phyloP scores from a whole-genome alignment of 148 eudicot species.

The Chenopodium suecicum region DNA sequence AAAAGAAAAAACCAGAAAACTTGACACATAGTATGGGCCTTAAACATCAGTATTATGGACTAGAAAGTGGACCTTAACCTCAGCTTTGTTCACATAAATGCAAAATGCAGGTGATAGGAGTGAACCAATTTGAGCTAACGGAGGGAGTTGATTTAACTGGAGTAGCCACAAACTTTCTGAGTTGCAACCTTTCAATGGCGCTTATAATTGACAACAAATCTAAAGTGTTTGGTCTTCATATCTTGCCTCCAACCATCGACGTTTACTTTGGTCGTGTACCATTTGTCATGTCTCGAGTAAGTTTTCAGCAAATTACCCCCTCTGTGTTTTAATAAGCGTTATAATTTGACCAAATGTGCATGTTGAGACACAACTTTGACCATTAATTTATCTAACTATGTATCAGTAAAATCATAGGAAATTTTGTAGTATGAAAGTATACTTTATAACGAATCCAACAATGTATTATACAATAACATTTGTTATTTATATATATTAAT shows the following conservation, averaged over 20 bases:
- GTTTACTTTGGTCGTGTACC: slow-evolving; percentile 31
- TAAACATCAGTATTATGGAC: neutral
- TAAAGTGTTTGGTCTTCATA: slow-evolving; percentile 18
- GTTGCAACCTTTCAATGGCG: slow-evolving; percentile 22
- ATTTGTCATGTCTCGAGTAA: slow-evolving; percentile 41
- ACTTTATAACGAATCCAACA: no score
- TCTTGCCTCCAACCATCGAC: slow-evolving; percentile 2
- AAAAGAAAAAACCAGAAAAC: neutral
- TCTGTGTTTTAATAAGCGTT: no score
- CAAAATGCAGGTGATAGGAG: slow-evolving; percentile 6
- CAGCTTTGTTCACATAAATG: neutral
- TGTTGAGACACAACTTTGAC: no score
- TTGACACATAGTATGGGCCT: no score
- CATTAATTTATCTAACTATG: no score
- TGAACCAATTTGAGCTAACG: slow-evolving; percentile 25
- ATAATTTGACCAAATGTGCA: no score
- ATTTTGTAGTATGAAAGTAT: no score
- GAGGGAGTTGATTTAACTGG: slow-evolving; percentile 30
- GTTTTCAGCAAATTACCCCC: neutral
- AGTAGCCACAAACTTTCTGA: slow-evolving; percentile 24
- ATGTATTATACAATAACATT: no score
- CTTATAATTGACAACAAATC: slow-evolving; percentile 30
- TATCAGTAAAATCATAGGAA: no score
- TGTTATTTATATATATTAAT: no score
- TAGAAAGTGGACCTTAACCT: neutral